phyloP scores from a whole-genome alignment of 345 rosid genomes.

The Lepidium didymum region DNA sequence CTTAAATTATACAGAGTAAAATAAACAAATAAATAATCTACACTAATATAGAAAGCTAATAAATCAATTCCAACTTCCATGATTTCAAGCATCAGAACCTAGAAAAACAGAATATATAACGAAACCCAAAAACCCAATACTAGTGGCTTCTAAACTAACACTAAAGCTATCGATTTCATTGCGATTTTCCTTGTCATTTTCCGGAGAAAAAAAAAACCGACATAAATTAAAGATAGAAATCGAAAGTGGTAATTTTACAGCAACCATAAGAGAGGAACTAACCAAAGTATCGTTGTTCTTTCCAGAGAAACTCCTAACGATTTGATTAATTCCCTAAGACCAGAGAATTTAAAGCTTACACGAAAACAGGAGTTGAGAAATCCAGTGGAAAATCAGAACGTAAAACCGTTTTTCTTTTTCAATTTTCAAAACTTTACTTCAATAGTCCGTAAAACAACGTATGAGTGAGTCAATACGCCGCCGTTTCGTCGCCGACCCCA shows the following conservation, averaged over 20 bases:
- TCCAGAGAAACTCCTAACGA: not conserved
- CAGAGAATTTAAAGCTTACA: not conserved
- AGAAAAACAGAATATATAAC: not conserved
- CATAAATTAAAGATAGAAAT: not conserved
- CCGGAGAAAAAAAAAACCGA: not conserved
- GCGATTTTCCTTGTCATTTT: not conserved
- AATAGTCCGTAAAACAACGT: not conserved
- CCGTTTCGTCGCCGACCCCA: slow-evolving; percentile 12
- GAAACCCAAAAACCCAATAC: not conserved
- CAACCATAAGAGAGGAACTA: not conserved
- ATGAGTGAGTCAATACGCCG: slow-evolving; percentile 9
- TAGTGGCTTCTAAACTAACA: not conserved
- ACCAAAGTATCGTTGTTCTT: not conserved
- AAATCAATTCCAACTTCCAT: not conserved
- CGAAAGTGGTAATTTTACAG: not conserved
- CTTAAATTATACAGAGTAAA: not conserved
- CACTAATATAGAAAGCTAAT: slow-evolving; percentile 1
- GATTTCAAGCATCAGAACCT: not conserved
- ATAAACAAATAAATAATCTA: not conserved
- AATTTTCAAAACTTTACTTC: not conserved
- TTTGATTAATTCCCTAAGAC: not conserved
- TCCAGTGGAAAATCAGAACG: not conserved
- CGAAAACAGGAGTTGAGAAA: not conserved
- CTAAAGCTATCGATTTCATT: not conserved
- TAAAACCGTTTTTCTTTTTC: slow-evolving; percentile 2